These are phyloP conservation scores for Colletotrichum neosansevieriae DNA, from an alignment of 2,329 filamentous ascomycete species.

Conservation along the genomic window DNA sequence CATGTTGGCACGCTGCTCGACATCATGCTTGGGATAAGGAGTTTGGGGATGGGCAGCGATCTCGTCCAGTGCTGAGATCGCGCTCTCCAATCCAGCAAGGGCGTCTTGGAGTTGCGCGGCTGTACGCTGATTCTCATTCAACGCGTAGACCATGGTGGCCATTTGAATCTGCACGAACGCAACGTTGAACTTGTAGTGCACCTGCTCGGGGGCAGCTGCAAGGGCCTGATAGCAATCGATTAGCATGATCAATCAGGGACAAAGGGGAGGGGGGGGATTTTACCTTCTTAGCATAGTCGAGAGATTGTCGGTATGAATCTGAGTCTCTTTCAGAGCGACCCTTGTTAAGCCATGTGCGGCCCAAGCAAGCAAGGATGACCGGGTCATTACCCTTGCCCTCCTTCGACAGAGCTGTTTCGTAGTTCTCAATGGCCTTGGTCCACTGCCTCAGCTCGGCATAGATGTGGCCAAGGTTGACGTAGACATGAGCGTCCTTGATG, in stretches of 20 bases:
- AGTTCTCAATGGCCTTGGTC: conserved; percentile 92
- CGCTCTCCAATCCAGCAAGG: conserved; percentile 82
- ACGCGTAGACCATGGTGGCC: conserved; percentile 80
- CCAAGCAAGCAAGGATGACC: conserved; percentile 85
- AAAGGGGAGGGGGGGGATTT: conserved; percentile 37
- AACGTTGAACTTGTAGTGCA: conserved; percentile 97
- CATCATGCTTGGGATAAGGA: conserved; percentile 89
- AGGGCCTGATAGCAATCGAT: conserved; percentile 68
- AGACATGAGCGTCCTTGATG: conserved; percentile 87
- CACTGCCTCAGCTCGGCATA: conserved; percentile 93
- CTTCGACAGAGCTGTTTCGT: conserved; percentile 85
- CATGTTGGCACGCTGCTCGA: conserved; percentile 98
- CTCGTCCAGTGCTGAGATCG: conserved; percentile 78
- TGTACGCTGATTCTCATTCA: conserved; percentile 82
- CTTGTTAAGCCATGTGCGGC: conserved; percentile 87
- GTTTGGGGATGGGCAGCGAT: conserved; percentile 74
- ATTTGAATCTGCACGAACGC: conserved; percentile 98
- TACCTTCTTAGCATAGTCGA: conserved; percentile 74
- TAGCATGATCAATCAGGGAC: conserved; percentile 37
- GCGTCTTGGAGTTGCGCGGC: conserved; percentile 85
- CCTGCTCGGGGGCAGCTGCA: conserved; percentile 81
- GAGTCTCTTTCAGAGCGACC: conserved; percentile 73
- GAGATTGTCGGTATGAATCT: conserved; percentile 67
- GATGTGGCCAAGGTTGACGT: conserved; percentile 93
- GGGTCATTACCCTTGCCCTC: conserved; percentile 81